These are phyloP conservation scores for Apophysomyces elegans DNA, from an alignment of 371 early-diverging fungal species.

Conservation along the genomic window DNA sequence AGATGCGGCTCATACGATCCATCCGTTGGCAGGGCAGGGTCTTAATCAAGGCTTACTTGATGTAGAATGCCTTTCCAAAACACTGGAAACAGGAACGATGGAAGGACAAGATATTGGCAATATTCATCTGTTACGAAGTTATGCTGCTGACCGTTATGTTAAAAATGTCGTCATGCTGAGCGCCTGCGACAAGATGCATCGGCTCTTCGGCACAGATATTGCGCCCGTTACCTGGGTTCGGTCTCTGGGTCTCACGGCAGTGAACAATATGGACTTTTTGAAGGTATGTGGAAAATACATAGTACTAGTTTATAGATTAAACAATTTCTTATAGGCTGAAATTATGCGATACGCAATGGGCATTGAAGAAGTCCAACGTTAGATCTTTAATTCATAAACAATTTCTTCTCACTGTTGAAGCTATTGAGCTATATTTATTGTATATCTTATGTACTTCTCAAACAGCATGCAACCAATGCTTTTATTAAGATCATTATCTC, in stretches of 20 bases:
- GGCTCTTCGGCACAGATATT: constrained; percentile 72
- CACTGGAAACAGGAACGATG: constrained; percentile 64
- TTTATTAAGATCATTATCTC: no score
- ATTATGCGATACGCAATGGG: constrained; percentile 72
- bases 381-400: not conserved
- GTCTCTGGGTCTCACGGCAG: constrained; percentile 68
- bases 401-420: no score
- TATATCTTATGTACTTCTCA: no score
- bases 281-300: constrained; percentile 48
- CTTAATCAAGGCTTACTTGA: constrained; percentile 93
- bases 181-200: constrained; percentile 80
- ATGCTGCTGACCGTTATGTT: constrained; percentile 78
- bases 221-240: constrained; percentile 69
- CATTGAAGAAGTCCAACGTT: constrained; percentile 36
- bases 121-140: constrained; percentile 68
- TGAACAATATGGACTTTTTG: constrained; percentile 60
- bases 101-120: constrained; percentile 85
- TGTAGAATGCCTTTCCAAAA: constrained; percentile 68
- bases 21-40: constrained; percentile 97
- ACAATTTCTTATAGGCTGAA: constrained; percentile 40
- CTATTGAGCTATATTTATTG: no score
- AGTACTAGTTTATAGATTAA: not conserved
- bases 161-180: constrained; percentile 86
- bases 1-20: constrained; percentile 97
- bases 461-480: no score